Evolutionary conservation across 1,139 yeast genomes (phyloP), one percentile per base, ranked within the genome.

Genomic region (Candida freyschussii): DNA sequence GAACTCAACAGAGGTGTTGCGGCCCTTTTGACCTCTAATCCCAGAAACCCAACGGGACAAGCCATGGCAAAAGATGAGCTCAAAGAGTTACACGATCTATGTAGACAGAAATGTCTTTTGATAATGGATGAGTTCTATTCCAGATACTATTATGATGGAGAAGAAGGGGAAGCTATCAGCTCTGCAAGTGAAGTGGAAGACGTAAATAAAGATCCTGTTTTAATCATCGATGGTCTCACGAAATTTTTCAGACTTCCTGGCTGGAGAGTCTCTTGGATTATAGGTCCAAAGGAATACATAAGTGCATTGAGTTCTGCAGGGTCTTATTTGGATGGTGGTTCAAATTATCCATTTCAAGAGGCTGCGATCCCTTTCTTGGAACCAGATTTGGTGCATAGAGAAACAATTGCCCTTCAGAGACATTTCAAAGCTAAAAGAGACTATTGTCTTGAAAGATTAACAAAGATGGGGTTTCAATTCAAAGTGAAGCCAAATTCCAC

Each of bases 71-170:
- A 65, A n/a, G 57, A 58, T 7, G 80, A 76, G 50, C 62, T 76
- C 45, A 52, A 62, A 34, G 63, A 69, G 31, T 62, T 76, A 39
- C 83, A 76, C 52, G 63, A 66, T 33, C 60, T 76, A 61, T 76
- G 83, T 52, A 62, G 80, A 36, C 70, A 70, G 32, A 49, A 44
- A 30, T 75, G 82, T 54, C 62, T 76, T 31, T 63, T 76, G 44
- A 76, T 76, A 40, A 76, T 76, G 83, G 84, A 76, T 54, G 84
- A 76, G 49, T 76, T 76, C 48, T 76, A 76, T 52, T 71, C 78
- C 5, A 75, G 78, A 45, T 76, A 75, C 51, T 74, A 75, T 48
- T 76, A 76, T 47, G 79, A 72, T 37, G 78, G 73, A 30, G 69
- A 65, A 15, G 60, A 69, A 18, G 84, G 84, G 2, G 65, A 72